Evolutionary conservation across 139 green algal species (phyloP), one percentile per base, ranked within the genome.

Genomic region (Picochlorum sp.): DNA sequence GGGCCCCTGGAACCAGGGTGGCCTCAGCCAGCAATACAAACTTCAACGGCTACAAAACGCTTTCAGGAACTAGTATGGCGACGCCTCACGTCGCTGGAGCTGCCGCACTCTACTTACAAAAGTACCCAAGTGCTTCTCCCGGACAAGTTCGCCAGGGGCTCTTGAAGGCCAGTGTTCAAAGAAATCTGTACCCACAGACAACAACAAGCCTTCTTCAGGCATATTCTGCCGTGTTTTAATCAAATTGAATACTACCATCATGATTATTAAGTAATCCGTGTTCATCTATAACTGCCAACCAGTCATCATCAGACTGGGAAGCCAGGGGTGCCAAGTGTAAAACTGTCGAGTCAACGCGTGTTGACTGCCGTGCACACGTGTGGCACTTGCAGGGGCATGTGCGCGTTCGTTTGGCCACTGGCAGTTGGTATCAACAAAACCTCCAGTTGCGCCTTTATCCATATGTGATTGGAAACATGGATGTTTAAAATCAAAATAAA

Each of bases 51-150:
- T 14, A 24, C 2, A 34, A 34, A 49, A 15, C 58, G 2, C 49
- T 83, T 52, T 63, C 26, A 4, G 78, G 78, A 1, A 84, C 78
- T 1, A 78, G 67, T 13, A 84, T 84, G 78, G 67, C 78, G 3
- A 66, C 74, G 0, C 83, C 84, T 24, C 15, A 23, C 23, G 56
- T 62, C 26, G 26, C 56, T 18, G 56, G 56, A 47, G 56, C 30
- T 14, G 10, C 24, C 0, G 56, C 56, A 21, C 14, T 62, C 10
- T 21, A 47, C 18, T 28, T 62, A 15, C 15, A 62, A 21, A 21
- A 14, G 14, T 47, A 46, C 8, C 28, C 56, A 21, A 62, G n/a
- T 9, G 56, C 56, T n/a, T 38, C 28, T 46, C 28, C 30, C 3
- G 24, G 6, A 21, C 10, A 62, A 46, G 24, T 62, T 62, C 44